A percentile compares a stretch with the other conserved stretches of the same genome.
phyloP scores from a whole-genome alignment of 768 basidiomycete species.

The Mycena venus region DNA sequence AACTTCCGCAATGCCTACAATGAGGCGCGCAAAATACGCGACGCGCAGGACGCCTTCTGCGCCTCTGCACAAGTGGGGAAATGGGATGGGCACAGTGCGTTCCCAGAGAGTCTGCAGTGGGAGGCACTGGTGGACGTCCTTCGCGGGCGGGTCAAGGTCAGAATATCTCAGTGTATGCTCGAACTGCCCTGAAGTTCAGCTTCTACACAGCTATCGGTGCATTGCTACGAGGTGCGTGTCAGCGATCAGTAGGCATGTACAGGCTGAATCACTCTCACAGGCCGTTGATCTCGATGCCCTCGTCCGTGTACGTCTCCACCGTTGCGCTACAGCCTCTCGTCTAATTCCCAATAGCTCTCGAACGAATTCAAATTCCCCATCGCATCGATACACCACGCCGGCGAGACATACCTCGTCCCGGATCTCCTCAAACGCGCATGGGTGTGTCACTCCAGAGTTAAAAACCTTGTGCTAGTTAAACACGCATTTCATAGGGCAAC shows the following conservation, averaged over 20 bases:
- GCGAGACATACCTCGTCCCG: conserved; percentile 87
- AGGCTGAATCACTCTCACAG: conserved; percentile 40
- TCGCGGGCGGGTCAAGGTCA: conserved; percentile 81
- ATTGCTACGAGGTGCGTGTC: conserved; percentile 57
- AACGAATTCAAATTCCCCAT: conserved; percentile 88
- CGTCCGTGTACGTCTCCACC: conserved; percentile 62
- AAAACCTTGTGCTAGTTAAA: neutral
- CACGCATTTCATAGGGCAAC: conserved; percentile 48
- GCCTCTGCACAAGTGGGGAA: conserved; percentile 56
- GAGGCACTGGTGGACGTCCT: conserved; percentile 79
- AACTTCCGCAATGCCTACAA: conserved; percentile 82
- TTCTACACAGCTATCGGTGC: conserved; percentile 49
- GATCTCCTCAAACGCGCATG: conserved; percentile 79
- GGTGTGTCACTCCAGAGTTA: conserved; percentile 51
- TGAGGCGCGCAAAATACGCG: conserved; percentile 72
- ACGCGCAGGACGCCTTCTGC: conserved; percentile 78
- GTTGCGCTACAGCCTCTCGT: neutral
- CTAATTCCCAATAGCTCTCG: conserved; percentile 60
- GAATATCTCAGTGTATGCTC: neutral
- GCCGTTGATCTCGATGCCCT: conserved; percentile 79
- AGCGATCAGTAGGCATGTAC: neutral
- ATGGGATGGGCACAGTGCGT: conserved; percentile 59
- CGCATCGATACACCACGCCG: conserved; percentile 84
- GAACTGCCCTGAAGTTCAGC: neutral
- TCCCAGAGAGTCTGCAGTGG: conserved; percentile 80